Base-by-base conservation (phyloP, 345 rosid genomes). In the Streptanthus diversifolius region DNA sequence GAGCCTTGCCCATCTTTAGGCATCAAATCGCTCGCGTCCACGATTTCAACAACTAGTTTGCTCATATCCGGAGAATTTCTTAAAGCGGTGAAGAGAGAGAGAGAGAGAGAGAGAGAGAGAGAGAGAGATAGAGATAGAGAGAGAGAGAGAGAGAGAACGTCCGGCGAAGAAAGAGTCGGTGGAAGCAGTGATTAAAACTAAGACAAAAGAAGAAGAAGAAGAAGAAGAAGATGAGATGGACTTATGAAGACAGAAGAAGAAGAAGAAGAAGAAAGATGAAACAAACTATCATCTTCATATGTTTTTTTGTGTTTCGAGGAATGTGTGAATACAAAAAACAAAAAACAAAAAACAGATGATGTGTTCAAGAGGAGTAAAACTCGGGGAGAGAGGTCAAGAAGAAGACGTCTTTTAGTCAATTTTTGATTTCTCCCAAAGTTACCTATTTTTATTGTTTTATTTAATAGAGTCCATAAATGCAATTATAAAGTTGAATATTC, bases 1-100 rank as follows among this genome's bases (percentile, higher is more conserved):
- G 95, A 87, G 54, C 95, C 97, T 22, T 89, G 90, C 0, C 95
- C 93, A 54, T 91, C 95, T 80, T 86, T 91, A 1, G 95, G 91
- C 86, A 80, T 87, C 18, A 93, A 88, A 70, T 85, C 92, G 39
- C 81, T 78, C n/a, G 97, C 97, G 62, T 84, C 90, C 12, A 80
- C 77, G 25, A 93, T 87, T 83, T 89, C 91, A 2, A 91, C 96
- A 0, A 89, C 88, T 19, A 93, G 84, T 71, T 83, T 85, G 27
- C 81, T 78, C 97, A 91, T 93, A 1, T 61, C 29, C 29, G 56
- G 41, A 14, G 8, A 49, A 14, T 17, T 14, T 33, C n/a, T 37
- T 0, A 21, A 64, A 19, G 32, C 54, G 54, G 37, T 68, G 22
- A 12, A 21, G 15, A 44, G 9, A 71, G 54, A 35, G 22, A 61